phyloP scores from a whole-genome alignment of 257 asterid genomes.

The Coffea canephora region DNA sequence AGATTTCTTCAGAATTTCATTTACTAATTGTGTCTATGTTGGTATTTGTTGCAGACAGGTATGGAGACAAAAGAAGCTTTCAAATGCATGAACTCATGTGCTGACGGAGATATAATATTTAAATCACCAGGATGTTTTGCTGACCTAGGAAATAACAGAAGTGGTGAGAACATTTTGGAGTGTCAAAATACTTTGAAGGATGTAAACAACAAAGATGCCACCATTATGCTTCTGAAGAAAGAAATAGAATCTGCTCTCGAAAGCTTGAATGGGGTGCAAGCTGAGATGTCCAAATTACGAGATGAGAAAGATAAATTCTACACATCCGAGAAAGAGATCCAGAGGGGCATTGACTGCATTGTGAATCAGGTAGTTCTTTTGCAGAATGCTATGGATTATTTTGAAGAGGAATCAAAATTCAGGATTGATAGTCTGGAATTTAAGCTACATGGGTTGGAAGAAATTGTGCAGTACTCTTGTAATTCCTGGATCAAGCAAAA shows the following conservation, averaged over 20 bases:
- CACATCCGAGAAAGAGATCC: constrained; percentile 50
- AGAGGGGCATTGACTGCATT: constrained; percentile 45
- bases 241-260: constrained; percentile 71
- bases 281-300: constrained; percentile 57
- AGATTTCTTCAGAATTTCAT: not conserved
- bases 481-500: constrained; percentile 57
- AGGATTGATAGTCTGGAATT: constrained; percentile 47
- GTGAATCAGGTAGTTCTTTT: constrained; percentile 47
- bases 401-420: constrained; percentile 51
- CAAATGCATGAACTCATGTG: constrained; percentile 25
- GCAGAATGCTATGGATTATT: constrained; percentile 45
- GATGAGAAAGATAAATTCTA: constrained; percentile 57
- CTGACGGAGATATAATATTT: constrained; percentile 20
- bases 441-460: constrained; percentile 55
- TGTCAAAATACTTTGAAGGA: constrained; percentile 31
- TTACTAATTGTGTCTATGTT: constrained; percentile 13
- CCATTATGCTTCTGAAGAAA: constrained; percentile 57
- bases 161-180: constrained; percentile 17
- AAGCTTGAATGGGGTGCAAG: constrained; percentile 65
- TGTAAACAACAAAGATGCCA: constrained; percentile 45
- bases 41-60: constrained; percentile 67
- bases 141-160: constrained; percentile 9
- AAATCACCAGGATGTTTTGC: constrained; percentile 15
- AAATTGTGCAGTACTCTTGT: constrained; percentile 43
- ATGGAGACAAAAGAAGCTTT: constrained; percentile 33